Evolutionary conservation across 352 stramenopile species (phyloP).

Genomic region (Phytophthora hybrid): DNA sequence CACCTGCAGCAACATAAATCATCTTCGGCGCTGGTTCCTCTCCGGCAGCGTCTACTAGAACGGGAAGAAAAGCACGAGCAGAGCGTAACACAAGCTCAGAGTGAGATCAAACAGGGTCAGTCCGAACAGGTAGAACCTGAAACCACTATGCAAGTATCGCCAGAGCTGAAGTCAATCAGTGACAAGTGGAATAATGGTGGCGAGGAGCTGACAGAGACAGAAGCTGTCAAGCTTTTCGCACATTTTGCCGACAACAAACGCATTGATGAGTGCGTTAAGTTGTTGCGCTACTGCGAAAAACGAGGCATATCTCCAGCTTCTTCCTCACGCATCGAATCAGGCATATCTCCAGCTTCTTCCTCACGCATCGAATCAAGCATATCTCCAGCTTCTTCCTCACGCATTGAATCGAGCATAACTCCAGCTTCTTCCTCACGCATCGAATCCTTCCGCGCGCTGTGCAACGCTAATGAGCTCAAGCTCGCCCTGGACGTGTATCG

Average conservation of each 20-base stretch:
- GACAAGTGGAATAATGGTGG: neutral
- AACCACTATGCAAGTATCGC: neutral
- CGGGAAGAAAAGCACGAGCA: neutral
- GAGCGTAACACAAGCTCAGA: neutral
- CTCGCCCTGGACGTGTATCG: conserved; percentile 4
- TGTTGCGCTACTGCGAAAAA: conserved; percentile 58
- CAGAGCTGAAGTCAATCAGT: neutral
- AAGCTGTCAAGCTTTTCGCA: conserved; percentile 2
- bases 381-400: neutral
- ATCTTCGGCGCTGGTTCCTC: neutral
- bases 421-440: conserved; percentile 22
- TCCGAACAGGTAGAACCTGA: neutral
- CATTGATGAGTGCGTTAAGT: conserved; percentile 52
- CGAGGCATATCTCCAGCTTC: conserved; percentile 42
- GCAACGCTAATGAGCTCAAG: conserved; percentile 1
- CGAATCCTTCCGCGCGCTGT: conserved; percentile 2
- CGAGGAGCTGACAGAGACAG: neutral
- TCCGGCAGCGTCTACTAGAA: neutral
- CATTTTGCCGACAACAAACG: conserved; percentile 3
- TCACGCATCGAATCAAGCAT: neutral
- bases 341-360: neutral
- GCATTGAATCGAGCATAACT: neutral
- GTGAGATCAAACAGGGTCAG: neutral
- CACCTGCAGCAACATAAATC: neutral
- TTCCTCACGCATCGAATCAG: neutral